phyloP scores from a whole-genome alignment of 2,329 filamentous ascomycete genomes.

The Fusarium caatingaense region DNA sequence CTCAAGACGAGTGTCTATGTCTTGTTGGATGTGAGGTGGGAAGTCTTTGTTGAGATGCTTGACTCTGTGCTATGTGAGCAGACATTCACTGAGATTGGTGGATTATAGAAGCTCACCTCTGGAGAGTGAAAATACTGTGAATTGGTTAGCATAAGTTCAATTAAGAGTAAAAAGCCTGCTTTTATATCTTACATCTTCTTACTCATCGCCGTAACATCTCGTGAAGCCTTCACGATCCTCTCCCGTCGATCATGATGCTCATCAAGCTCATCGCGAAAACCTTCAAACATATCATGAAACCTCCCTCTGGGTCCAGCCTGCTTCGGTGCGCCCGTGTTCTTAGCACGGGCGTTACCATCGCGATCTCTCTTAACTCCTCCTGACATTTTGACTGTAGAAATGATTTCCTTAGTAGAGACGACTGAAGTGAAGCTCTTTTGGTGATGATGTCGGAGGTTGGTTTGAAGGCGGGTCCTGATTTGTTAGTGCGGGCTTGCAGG shows the following conservation, averaged over 20 bases:
- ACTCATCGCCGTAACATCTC: slow-evolving; percentile 92
- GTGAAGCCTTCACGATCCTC: slow-evolving; percentile 87
- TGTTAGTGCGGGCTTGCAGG: slow-evolving; percentile 40
- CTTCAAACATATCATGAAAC: slow-evolving; percentile 83
- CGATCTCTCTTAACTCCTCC: slow-evolving; percentile 44
- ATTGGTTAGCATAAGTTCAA: slow-evolving; percentile 1
- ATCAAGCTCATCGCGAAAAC: slow-evolving; percentile 88
- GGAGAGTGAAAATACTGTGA: slow-evolving; percentile 54
- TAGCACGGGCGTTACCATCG: slow-evolving; percentile 61
- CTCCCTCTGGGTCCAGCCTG: slow-evolving; percentile 51
- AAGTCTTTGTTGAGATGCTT: slow-evolving; percentile 71
- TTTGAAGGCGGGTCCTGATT: slow-evolving; percentile 37
- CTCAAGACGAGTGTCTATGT: slow-evolving; percentile 74
- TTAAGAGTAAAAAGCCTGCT: fast-evolving
- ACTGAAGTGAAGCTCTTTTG: background rate
- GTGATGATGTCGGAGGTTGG: slow-evolving; percentile 39
- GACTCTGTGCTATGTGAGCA: slow-evolving; percentile 62
- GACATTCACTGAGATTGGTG: background rate
- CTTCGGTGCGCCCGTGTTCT: slow-evolving; percentile 46
- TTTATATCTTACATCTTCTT: slow-evolving; percentile 85
- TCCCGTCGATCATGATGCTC: slow-evolving; percentile 94
- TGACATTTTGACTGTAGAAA: slow-evolving; percentile 15
- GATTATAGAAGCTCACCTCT: slow-evolving; percentile 49
- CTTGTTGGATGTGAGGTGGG: slow-evolving; percentile 75
- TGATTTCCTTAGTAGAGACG: background rate